Percentiles rank a stretch among this genome's conserved stretches.
phyloP scores from a whole-genome alignment of 352 stramenopile species.

The Poterioochromonas sp. region DNA sequence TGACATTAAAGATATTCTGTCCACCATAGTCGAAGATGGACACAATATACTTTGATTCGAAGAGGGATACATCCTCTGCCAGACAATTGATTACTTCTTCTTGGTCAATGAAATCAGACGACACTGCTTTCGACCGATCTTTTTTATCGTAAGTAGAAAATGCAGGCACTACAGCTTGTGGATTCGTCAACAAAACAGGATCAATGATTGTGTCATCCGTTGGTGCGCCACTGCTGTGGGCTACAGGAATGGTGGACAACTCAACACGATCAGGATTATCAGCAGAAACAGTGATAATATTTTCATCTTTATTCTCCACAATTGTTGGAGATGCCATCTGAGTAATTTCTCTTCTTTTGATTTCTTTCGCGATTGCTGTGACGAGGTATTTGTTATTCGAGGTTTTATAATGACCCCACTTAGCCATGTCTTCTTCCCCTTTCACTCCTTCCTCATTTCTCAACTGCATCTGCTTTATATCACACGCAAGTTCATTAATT shows the following conservation, averaged over 20 bases:
- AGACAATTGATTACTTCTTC: background rate
- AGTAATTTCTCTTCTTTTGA: background rate
- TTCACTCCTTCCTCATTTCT: no score
- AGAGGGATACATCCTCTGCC: no score
- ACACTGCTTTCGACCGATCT: background rate
- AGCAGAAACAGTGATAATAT: background rate
- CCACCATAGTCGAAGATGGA: constrained; percentile 37
- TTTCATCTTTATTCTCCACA: background rate
- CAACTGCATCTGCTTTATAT: background rate
- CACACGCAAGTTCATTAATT: background rate
- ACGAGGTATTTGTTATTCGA: background rate
- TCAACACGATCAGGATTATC: background rate
- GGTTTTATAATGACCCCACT: background rate
- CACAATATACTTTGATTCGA: background rate
- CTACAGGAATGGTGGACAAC: background rate
- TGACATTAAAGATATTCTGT: constrained; percentile 35
- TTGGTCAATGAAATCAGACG: background rate
- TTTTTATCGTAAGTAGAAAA: background rate
- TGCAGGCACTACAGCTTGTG: background rate
- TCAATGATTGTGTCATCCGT: background rate
- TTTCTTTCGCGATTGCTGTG: background rate
- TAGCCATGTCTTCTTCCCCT: background rate
- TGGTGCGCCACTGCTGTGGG: background rate
- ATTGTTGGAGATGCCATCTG: background rate
- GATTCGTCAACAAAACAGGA: background rate